Evolutionary conservation across 192 early-diverging fungal species (phyloP).

Genomic region (Lobulomyces angularis): DNA sequence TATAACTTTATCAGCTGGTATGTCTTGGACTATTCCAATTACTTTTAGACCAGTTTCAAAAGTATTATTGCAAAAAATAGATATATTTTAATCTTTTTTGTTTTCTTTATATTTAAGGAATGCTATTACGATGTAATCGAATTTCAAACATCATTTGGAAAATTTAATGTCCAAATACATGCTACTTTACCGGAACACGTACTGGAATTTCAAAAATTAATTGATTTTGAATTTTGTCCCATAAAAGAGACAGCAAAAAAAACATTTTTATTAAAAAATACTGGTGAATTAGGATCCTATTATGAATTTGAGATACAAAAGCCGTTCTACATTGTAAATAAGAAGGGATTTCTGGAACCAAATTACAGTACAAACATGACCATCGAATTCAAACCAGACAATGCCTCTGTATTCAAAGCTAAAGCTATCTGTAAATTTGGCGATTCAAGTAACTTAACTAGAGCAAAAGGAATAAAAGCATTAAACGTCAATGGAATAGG

Average conservation of each 20-base stretch:
- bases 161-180: conserved; percentile 36
- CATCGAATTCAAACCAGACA: conserved; percentile 36
- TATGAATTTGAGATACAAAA: conserved; percentile 36
- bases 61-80: conserved; percentile 10
- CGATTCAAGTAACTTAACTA: conserved; percentile 25
- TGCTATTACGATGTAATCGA: conserved; percentile 39
- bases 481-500: conserved; percentile 33
- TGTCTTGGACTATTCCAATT: conserved; percentile 43
- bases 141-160: conserved; percentile 39
- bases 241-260: conserved; percentile 27
- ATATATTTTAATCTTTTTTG: neutral
- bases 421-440: conserved; percentile 37
- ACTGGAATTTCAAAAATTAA: conserved; percentile 26
- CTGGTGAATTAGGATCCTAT: conserved; percentile 28
- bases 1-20: conserved; percentile 39
- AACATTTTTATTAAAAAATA: conserved; percentile 28
- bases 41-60: conserved; percentile 47
- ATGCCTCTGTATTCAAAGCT: conserved; percentile 34
- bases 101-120: conserved; percentile 19
- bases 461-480: conserved; percentile 15
- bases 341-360: conserved; percentile 20
- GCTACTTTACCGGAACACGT: conserved; percentile 42
- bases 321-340: conserved; percentile 28
- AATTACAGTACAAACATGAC: conserved; percentile 13
- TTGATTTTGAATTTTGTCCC: conserved; percentile 39